A percentile compares a stretch with the other conserved stretches of the same genome.
Evolutionary conservation across 2,329 filamentous ascomycete genomes (phyloP).

Genomic region (Trichophyton verrucosum): DNA sequence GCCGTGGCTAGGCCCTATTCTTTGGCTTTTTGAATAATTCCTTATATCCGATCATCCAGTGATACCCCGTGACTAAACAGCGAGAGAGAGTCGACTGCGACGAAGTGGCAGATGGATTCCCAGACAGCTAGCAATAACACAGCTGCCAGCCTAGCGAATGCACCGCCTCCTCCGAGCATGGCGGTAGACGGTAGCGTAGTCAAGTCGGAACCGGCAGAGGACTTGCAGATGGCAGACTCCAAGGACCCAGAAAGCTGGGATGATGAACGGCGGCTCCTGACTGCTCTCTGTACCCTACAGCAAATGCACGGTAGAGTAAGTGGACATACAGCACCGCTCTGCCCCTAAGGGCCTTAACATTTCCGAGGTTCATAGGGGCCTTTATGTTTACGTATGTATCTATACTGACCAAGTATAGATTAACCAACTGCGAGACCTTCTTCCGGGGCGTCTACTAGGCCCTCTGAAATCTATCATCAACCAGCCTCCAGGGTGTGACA

Average conservation of each 20-base stretch:
- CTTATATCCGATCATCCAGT: not conserved
- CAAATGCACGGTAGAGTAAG: conserved; percentile 23
- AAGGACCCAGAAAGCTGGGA: conserved; percentile 15
- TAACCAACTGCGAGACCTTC: conserved; percentile 30
- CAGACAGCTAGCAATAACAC: not conserved
- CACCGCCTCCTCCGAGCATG: not conserved
- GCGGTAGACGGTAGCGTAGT: not conserved
- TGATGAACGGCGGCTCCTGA: conserved; percentile 28
- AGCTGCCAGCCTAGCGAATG: not conserved
- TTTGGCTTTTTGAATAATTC: not conserved
- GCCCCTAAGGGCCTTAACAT: too few relatives aligned
- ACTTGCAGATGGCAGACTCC: not conserved
- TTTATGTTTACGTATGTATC: not conserved
- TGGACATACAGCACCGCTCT: not conserved
- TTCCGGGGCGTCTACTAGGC: conserved; percentile 31
- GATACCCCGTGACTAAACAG: not conserved
- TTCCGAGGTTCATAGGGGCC: too few relatives aligned
- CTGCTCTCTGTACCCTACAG: conserved; percentile 30
- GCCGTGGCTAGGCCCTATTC: not conserved
- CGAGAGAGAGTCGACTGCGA: not conserved
- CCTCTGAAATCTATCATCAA: conserved; percentile 29
- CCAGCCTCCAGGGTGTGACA: conserved; percentile 17
- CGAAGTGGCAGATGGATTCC: not conserved
- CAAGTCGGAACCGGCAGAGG: not conserved
- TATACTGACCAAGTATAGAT: conserved; percentile 21